Percentiles rank a stretch among this genome's conserved stretches.
Conservation (phyloP, 1,284 basidiomycete genomes). For the Ustilago loliicola region DNA sequence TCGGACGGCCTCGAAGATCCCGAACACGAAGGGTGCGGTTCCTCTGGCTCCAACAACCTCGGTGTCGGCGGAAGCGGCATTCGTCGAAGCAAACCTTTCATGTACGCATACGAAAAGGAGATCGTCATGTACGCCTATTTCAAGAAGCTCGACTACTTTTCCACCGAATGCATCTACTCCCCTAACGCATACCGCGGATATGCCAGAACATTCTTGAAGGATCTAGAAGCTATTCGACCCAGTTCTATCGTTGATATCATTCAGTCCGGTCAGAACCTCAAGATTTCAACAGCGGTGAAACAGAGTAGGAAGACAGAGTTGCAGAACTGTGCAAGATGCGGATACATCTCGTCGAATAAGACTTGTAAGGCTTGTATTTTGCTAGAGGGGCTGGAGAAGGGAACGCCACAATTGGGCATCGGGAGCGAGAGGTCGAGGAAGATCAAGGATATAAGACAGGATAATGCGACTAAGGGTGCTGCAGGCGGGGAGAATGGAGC, state of each 20-base stretch:
- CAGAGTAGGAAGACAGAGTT: constrained; percentile 60
- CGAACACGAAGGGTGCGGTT: constrained; percentile 70
- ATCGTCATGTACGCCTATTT: constrained; percentile 99
- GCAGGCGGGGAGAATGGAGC: no score
- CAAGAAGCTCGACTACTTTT: constrained; percentile 95
- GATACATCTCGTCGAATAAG: constrained; percentile 68
- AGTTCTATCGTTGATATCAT: constrained; percentile 98
- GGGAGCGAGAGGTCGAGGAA: constrained; percentile 58
- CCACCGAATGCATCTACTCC: constrained; percentile 98
- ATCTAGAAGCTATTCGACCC: constrained; percentile 91
- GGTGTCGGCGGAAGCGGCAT: constrained; percentile 84
- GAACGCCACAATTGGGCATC: constrained; percentile 64
- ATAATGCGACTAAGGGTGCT: constrained; percentile 14
- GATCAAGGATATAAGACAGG: constrained; percentile 45
- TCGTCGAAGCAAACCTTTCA: constrained; percentile 97
- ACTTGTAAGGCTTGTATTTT: constrained; percentile 70
- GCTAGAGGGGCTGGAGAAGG: constrained; percentile 67
- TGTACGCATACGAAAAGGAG: constrained; percentile 98
- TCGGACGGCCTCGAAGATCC: constrained; percentile 41
- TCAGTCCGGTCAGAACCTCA: constrained; percentile 71
- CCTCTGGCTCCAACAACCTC: constrained; percentile 40
- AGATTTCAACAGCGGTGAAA: constrained; percentile 48
- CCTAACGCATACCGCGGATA: constrained; percentile 95
- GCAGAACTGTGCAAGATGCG: constrained; percentile 65
- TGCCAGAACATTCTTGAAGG: constrained; percentile 92